These are phyloP conservation scores for Boletus pseudo-olivaceus DNA, from an alignment of 768 basidiomycete genomes.

Conservation along the genomic window DNA sequence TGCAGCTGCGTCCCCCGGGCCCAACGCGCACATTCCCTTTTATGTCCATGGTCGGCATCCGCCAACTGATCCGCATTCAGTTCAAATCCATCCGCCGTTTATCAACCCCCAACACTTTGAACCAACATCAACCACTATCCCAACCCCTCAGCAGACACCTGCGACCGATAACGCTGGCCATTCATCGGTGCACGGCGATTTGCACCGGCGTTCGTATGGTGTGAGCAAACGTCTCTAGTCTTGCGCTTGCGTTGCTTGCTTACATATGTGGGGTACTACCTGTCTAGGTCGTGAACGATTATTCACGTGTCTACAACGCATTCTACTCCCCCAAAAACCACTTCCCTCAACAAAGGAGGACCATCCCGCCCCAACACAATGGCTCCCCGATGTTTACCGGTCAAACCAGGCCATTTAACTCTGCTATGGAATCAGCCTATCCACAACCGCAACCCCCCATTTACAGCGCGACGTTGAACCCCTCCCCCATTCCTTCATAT, in stretches of 20 bases:
- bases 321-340: no score
- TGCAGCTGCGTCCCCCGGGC: background rate
- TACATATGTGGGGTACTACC: background rate
- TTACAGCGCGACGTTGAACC: background rate
- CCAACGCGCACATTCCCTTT: background rate
- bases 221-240: background rate
- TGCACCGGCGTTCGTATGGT: fast-evolving
- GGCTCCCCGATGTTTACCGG: background rate
- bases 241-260: background rate
- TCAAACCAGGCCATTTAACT: background rate
- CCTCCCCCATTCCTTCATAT: background rate
- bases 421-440: background rate
- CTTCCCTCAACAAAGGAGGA: background rate
- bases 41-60: background rate
- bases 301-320: no score
- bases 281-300: background rate
- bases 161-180: fast-evolving
- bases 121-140: background rate
- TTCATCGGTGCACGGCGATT: no score
- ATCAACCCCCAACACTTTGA: background rate
- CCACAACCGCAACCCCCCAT: no score
- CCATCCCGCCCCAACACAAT: background rate
- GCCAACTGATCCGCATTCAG: background rate
- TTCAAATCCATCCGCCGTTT: background rate
- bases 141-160: background rate